Percentiles rank a stretch among this genome's conserved stretches.
These are phyloP conservation scores for Mycocentrospora acerina DNA, from an alignment of 2,329 filamentous ascomycete species.

Conservation along the genomic window DNA sequence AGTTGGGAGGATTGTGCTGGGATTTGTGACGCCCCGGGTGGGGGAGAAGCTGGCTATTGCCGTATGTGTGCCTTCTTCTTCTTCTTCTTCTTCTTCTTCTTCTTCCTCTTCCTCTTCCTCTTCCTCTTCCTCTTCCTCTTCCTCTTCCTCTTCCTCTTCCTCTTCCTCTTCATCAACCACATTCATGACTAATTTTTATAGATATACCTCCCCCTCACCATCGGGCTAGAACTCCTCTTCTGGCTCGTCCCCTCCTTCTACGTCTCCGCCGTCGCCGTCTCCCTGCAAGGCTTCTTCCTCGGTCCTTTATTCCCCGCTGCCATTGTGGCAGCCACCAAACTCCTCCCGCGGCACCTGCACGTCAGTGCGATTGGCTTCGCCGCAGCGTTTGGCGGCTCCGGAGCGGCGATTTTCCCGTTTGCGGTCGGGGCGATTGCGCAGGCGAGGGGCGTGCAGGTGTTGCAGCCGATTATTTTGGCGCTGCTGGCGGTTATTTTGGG, in stretches of 20 bases:
- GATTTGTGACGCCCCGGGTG: constrained; percentile 72
- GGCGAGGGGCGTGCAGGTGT: constrained; percentile 58
- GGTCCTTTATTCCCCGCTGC: constrained; percentile 78
- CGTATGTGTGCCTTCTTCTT: constrained; percentile 51
- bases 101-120: constrained; percentile 45
- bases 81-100: background rate
- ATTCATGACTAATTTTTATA: constrained; percentile 12
- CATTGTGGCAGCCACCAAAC: constrained; percentile 71
- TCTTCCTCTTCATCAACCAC: background rate
- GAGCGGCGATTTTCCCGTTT: constrained; percentile 67
- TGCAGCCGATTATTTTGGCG: constrained; percentile 62
- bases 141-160: constrained; percentile 44
- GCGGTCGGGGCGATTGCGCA: constrained; percentile 69
- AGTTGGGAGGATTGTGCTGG: constrained; percentile 69
- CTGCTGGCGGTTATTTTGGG: constrained; percentile 53
- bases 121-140: background rate
- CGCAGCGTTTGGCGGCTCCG: constrained; percentile 73
- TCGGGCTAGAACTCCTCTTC: constrained; percentile 70
- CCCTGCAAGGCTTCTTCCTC: constrained; percentile 75
- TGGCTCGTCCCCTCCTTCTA: constrained; percentile 80
- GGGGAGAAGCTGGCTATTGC: constrained; percentile 66
- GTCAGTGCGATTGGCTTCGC: constrained; percentile 81
- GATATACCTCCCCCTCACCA: constrained; percentile 65
- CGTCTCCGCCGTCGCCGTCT: constrained; percentile 70
- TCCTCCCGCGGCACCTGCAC: constrained; percentile 72